Base-by-base conservation (phyloP, 306 rosid species). In the Glycine soja region DNA sequence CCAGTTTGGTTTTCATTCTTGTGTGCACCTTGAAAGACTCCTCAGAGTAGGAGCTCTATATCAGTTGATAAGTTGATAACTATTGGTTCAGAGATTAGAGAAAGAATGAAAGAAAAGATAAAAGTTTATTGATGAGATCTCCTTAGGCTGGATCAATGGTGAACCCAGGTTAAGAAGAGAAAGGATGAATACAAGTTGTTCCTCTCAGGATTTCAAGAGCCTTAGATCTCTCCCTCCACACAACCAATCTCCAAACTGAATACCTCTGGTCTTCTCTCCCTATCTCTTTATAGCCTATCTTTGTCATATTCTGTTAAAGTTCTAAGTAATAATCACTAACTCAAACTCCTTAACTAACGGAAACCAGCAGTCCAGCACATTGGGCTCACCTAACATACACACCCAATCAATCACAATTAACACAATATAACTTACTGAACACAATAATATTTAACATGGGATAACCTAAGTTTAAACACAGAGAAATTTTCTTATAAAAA, bases 381-480 rank as follows among this genome's bases (percentile, higher is more conserved):
- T 53, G 8, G 65, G 75, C 57, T 67, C 43, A 54, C 69, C 76
- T 53, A 56, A 62, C 74, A 34, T 18, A 24, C 48, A 69, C 68
- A 79, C 53, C 5, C 16, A 67, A 11, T 40, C 51, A 8, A 8
- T 43, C 15, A 2, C 74, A 68, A 6, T 10, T 46, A 43, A 9
- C 53, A 16, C 9, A 4, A 43, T 16, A 66, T 66, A 66, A 40
- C 53, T n/a, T 67, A 45, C 53, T 43, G 72, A 43, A 68, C 18
- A 47, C 15, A 16, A 46, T 69, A 45, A 47, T 46, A 69, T 19
- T 18, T 69, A 69, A 69, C n/a, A 69, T 2, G 8, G 52, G n/a
- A 67, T 8, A 67, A 34, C 52, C 52, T 67, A 42, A 67, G 34
- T 67, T 67, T 42, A 45, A 69, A 46, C 38, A 46, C 56, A 18